A percentile compares a stretch with the other conserved stretches of the same genome.
These are phyloP conservation scores for Pseudogymnoascus sp. DNA, from an alignment of 2,329 filamentous ascomycete species.

Conservation along the genomic window DNA sequence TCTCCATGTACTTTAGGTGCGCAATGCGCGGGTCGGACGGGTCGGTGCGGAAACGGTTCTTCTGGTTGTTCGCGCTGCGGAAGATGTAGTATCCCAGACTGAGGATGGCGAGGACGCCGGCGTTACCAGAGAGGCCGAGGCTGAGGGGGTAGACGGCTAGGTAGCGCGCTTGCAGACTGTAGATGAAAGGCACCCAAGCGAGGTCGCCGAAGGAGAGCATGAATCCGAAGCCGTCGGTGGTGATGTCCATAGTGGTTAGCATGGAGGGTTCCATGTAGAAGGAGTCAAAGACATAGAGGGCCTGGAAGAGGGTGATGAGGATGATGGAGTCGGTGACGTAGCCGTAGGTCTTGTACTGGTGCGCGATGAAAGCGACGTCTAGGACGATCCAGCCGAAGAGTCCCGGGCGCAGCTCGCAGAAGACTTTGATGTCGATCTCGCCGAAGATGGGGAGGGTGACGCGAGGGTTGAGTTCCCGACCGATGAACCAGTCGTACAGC, in stretches of 20 bases:
- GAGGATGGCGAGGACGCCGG: slow-evolving; percentile 58
- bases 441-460: slow-evolving; percentile 69
- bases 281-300: slow-evolving; percentile 74
- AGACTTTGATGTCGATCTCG: slow-evolving; percentile 83
- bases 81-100: slow-evolving; percentile 79
- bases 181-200: slow-evolving; percentile 86
- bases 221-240: slow-evolving; percentile 84
- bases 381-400: slow-evolving; percentile 83
- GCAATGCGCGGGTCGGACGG: slow-evolving; percentile 69
- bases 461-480: slow-evolving; percentile 87
- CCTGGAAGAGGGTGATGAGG: slow-evolving; percentile 68
- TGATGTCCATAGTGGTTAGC: slow-evolving; percentile 90
- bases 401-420: slow-evolving; percentile 83
- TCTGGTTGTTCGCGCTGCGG: slow-evolving; percentile 87
- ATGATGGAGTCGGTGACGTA: slow-evolving; percentile 79
- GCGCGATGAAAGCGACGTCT: slow-evolving; percentile 74
- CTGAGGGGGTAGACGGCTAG: slow-evolving; percentile 71
- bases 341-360: slow-evolving; percentile 80
- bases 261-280: slow-evolving; percentile 83
- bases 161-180: slow-evolving; percentile 77
- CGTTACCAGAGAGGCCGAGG: slow-evolving; percentile 61
- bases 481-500: slow-evolving; percentile 94
- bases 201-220: slow-evolving; percentile 93
- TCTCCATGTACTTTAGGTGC: slow-evolving; percentile 80
- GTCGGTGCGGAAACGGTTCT: slow-evolving; percentile 87